A percentile compares a stretch with the other conserved stretches of the same genome.
These are phyloP conservation scores for Pythium biforme DNA, from an alignment of 352 stramenopile species.

Conservation along the genomic window DNA sequence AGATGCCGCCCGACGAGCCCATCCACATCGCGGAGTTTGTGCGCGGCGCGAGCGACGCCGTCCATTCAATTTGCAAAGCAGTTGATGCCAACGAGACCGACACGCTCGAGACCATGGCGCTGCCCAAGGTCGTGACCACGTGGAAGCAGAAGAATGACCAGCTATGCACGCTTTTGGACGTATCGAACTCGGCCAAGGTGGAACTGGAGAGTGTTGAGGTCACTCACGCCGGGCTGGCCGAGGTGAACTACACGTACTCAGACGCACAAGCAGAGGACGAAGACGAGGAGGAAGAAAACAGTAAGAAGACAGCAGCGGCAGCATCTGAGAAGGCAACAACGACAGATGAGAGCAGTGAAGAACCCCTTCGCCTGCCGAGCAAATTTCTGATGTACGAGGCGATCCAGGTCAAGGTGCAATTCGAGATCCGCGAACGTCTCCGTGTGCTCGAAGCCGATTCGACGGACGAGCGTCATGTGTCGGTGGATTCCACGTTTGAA, in stretches of 20 bases:
- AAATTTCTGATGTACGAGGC: constrained; percentile 44
- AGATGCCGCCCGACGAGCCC: constrained; percentile 39
- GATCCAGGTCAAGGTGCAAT: constrained; percentile 39
- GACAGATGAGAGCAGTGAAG: background rate
- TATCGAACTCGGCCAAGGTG: constrained; percentile 23
- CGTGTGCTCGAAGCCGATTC: constrained; percentile 13
- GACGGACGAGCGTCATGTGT: background rate
- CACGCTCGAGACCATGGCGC: constrained; percentile 22
- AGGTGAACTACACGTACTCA: constrained; percentile 39
- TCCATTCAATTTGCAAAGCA: constrained; percentile 23
- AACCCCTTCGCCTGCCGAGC: background rate
- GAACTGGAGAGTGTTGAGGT: constrained; percentile 34
- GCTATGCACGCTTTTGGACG: constrained; percentile 22
- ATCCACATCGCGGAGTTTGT: constrained; percentile 45
- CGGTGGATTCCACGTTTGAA: constrained; percentile 34
- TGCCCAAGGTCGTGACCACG: constrained; percentile 26
- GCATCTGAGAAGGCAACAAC: background rate
- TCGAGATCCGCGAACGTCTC: constrained; percentile 36
- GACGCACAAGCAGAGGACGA: constrained; percentile 27
- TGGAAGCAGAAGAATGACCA: constrained; percentile 30
- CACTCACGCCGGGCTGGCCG: constrained; percentile 24
- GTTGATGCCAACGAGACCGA: constrained; percentile 16
- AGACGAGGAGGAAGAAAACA: constrained; percentile 20
- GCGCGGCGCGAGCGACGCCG: constrained; percentile 34
- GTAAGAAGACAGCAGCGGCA: background rate